These are phyloP conservation scores for Amborella trichopoda DNA, from an alignment of 164 flowering plant genomes.

Conservation along the genomic window DNA sequence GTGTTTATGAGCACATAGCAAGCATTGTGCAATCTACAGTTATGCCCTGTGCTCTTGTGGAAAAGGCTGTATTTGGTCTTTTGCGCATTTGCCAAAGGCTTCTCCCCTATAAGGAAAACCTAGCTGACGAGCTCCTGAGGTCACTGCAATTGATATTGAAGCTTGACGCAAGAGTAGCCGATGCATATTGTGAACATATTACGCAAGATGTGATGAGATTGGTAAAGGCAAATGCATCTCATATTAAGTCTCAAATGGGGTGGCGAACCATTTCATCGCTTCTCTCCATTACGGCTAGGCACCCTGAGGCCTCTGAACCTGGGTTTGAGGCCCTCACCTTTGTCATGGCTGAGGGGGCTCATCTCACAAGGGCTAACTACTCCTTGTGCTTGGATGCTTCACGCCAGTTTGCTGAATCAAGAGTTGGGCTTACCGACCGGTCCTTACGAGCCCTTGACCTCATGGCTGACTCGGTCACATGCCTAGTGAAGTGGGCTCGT, in stretches of 20 bases:
- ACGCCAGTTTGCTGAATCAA: slow-evolving; percentile 34
- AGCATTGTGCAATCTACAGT: slow-evolving; percentile 26
- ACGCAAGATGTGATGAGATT: slow-evolving; percentile 28
- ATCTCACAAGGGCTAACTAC: slow-evolving; percentile 22
- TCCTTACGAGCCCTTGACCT: slow-evolving; percentile 28
- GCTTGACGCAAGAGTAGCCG: slow-evolving; percentile 36
- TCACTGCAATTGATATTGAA: slow-evolving; percentile 26
- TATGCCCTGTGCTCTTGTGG: slow-evolving; percentile 31
- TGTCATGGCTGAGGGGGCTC: slow-evolving; percentile 29
- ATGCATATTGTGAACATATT: slow-evolving; percentile 35
- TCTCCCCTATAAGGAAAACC: slow-evolving; percentile 27
- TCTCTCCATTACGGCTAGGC: slow-evolving; percentile 32
- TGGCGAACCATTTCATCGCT: slow-evolving; percentile 28
- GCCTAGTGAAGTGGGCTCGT: slow-evolving; percentile 18
- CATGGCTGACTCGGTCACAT: slow-evolving; percentile 23
- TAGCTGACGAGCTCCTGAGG: slow-evolving; percentile 28
- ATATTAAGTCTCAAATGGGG: slow-evolving; percentile 28
- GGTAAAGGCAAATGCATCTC: slow-evolving; percentile 28
- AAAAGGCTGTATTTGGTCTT: slow-evolving; percentile 35
- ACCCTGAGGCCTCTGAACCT: slow-evolving; percentile 33
- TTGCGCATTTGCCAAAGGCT: slow-evolving; percentile 26
- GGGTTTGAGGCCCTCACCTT: slow-evolving; percentile 28
- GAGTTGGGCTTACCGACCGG: slow-evolving; percentile 20
- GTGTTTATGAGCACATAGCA: slow-evolving; percentile 27
- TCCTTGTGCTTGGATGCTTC: slow-evolving; percentile 25